Conservation (phyloP, 768 basidiomycete species). For the Kockovaella imperatae region DNA sequence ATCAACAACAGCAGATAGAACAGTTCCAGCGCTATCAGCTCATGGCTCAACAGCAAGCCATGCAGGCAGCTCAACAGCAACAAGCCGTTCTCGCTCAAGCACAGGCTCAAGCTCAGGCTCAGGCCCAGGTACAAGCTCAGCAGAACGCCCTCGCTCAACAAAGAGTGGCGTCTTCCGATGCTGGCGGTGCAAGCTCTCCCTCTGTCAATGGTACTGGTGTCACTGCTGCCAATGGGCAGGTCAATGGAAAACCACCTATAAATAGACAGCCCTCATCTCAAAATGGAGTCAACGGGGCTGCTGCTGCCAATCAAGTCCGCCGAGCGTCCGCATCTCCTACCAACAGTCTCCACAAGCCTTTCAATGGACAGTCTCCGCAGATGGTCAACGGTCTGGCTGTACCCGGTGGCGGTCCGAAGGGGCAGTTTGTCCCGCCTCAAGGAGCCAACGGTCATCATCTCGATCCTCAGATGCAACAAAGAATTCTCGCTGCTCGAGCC, state of each 20-base stretch:
- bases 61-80: too few relatives aligned
- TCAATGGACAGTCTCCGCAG: slow-evolving; percentile 17
- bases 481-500: background rate
- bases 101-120: slow-evolving; percentile 7
- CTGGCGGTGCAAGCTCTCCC: background rate
- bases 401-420: slow-evolving; percentile 1
- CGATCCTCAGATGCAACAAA: background rate
- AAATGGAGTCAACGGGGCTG: background rate
- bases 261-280: slow-evolving; percentile 8
- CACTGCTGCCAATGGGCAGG: background rate
- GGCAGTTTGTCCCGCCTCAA: background rate
- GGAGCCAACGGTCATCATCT: background rate
- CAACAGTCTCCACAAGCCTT: slow-evolving; percentile 1
- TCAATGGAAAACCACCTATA: slow-evolving; percentile 3
- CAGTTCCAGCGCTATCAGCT: slow-evolving; percentile 30
- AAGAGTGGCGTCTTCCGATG: background rate
- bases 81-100: slow-evolving; percentile 16
- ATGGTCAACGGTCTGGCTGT: slow-evolving; percentile 11
- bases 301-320: background rate
- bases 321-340: slow-evolving; percentile 14
- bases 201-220: background rate
- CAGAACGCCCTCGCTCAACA: slow-evolving; percentile 3
- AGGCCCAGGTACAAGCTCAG: slow-evolving; percentile 13
- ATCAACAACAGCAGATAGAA: slow-evolving; percentile 25
- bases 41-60: slow-evolving; percentile 18